Evolutionary conservation across 768 basidiomycete genomes (phyloP), one percentile per base, ranked within the genome.

Genomic region (Grammothele lineata): DNA sequence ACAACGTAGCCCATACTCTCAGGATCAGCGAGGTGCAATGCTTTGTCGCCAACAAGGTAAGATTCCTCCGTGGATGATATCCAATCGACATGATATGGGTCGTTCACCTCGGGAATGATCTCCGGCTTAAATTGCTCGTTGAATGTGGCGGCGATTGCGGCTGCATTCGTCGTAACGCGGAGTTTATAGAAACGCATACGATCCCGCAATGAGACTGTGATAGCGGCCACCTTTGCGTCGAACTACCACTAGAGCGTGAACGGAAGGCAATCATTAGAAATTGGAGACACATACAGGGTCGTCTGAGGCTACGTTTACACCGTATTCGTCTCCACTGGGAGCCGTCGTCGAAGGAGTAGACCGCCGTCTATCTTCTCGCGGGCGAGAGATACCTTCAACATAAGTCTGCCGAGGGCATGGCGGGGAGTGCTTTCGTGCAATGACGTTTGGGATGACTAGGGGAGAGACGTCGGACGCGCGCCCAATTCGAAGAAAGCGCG

Each of bases 121-220:
- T 94, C 90, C 2, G 91, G 86, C 60, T 81, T 80, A 63, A 92
- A 89, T 50, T 84, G 83, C 48, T 81, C 80, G 60, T 95, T 96
- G 65, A 86, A 92, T 10, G 77, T 80, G 5, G 83, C 78, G 1
- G 86, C 87, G 36, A 87, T 83, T 40, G 70, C 72, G 5, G 78
- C 77, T 34, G 80, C 85, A 62, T 81, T 85, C 18, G 73, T 84
- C 19, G 81, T 91, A 45, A 83, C 85, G 43, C 76, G 77, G 46
- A 90, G 71, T 63, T 90, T 90, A 66, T 91, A 91, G 62, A 91
- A 91, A 24, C 82, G 76, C 88, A 91, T 90, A 43, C 88, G 72
- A 44, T 90, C 88, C 21, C 87, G 80, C 34, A 92, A 72, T 3
- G 88, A 88, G 33, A 79, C 66, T 1, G 77, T 76, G 17, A 90